These are phyloP conservation scores for Trichoderma sp. DNA, from an alignment of 2,329 filamentous ascomycete genomes.

Conservation along the genomic window DNA sequence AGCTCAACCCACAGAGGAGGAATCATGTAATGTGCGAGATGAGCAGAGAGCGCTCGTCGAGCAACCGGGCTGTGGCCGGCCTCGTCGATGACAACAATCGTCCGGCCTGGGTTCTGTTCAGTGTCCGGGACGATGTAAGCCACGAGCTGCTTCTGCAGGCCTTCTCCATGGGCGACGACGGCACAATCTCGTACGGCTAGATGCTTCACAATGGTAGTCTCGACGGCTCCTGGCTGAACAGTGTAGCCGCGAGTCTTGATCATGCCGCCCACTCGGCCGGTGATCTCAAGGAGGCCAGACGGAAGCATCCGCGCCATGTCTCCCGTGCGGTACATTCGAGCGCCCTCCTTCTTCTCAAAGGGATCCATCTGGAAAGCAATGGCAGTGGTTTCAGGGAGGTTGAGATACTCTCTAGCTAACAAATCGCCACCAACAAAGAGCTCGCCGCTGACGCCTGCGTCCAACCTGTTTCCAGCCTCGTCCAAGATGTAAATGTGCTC, in stretches of 20 bases:
- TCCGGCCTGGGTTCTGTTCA: slow-evolving; percentile 56
- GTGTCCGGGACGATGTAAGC: slow-evolving; percentile 72
- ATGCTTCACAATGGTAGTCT: slow-evolving; percentile 67
- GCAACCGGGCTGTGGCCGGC: slow-evolving; percentile 69
- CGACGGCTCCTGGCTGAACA: slow-evolving; percentile 73
- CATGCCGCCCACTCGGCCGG: slow-evolving; percentile 73
- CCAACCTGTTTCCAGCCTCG: slow-evolving; percentile 63
- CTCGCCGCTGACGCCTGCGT: slow-evolving; percentile 64
- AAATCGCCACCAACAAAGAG: slow-evolving; percentile 73
- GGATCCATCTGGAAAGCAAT: slow-evolving; percentile 67
- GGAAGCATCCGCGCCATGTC: slow-evolving; percentile 67
- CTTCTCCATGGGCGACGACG: slow-evolving; percentile 72
- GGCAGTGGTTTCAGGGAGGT: slow-evolving; percentile 73
- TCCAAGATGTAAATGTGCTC: slow-evolving; percentile 71
- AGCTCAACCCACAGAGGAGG: slow-evolving; percentile 74
- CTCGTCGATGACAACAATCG: slow-evolving; percentile 64
- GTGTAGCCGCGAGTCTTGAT: slow-evolving; percentile 80
- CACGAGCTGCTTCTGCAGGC: slow-evolving; percentile 70
- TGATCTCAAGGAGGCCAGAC: slow-evolving; percentile 70
- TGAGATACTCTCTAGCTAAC: slow-evolving; percentile 74
- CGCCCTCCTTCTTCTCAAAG: slow-evolving; percentile 57
- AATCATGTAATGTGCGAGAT: slow-evolving; percentile 81
- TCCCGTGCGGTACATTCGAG: slow-evolving; percentile 73
- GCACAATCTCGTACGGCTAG: slow-evolving; percentile 70
- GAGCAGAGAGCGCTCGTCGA: slow-evolving; percentile 61